phyloP scores from a whole-genome alignment of 1,139 yeast species.

The Pichia sp. region DNA sequence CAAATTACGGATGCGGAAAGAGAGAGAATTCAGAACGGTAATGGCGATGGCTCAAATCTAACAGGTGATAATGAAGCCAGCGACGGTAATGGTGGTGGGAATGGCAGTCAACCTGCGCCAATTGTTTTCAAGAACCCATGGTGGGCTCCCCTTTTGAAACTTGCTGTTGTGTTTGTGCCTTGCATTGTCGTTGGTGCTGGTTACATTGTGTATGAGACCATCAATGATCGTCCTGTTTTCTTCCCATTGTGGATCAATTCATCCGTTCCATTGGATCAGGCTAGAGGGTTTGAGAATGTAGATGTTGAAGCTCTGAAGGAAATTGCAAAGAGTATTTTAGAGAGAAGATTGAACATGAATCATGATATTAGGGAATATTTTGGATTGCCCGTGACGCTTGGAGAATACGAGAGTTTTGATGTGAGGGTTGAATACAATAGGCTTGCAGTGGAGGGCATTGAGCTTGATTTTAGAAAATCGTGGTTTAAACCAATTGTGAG shows the following conservation, averaged over 20 bases:
- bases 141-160: slow-evolving; percentile 13
- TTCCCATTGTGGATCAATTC: slow-evolving; percentile 24
- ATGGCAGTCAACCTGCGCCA: slow-evolving; percentile 1
- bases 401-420: slow-evolving; percentile 21
- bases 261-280: slow-evolving; percentile 22
- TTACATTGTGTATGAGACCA: slow-evolving; percentile 22
- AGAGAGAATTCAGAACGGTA: slow-evolving; percentile 4
- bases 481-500: slow-evolving; percentile 23
- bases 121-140: slow-evolving; percentile 10
- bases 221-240: slow-evolving; percentile 22
- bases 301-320: slow-evolving; percentile 22
- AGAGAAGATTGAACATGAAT: slow-evolving; percentile 24
- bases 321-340: slow-evolving; percentile 18
- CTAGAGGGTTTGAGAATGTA: slow-evolving; percentile 20
- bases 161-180: slow-evolving; percentile 13
- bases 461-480: slow-evolving; percentile 23
- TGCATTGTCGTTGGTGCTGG: slow-evolving; percentile 17
- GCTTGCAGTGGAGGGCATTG: slow-evolving; percentile 23
- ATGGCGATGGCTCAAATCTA: neutral
- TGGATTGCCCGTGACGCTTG: slow-evolving; percentile 25
- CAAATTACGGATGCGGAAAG: slow-evolving; percentile 10
- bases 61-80: neutral
- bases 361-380: slow-evolving; percentile 20
- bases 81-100: no score
- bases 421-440: slow-evolving; percentile 23